Conservation (phyloP, 2,329 filamentous ascomycete species). For the Nemania sp. region DNA sequence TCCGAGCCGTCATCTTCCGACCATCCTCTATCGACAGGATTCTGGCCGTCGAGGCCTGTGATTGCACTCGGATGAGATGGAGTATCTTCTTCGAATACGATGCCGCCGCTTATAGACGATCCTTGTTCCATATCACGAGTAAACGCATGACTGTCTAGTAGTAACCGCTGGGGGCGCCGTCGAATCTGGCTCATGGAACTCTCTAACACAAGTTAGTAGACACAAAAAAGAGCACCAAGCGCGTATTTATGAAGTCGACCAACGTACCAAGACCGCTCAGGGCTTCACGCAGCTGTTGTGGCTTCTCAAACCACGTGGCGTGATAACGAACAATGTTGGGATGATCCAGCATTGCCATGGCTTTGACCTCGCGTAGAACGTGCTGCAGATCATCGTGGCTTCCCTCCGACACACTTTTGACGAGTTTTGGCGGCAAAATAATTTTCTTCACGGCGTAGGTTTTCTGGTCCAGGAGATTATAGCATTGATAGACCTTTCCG, state of each 20-base stretch:
- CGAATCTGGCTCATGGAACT: slow-evolving; percentile 4
- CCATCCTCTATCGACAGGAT: slow-evolving; percentile 27
- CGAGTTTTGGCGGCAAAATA: slow-evolving; percentile 35
- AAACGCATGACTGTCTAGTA: slow-evolving; percentile 33
- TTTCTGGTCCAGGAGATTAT: slow-evolving; percentile 37
- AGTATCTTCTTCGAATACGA: slow-evolving; percentile 34
- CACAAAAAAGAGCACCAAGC: not conserved
- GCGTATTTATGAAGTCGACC: not conserved
- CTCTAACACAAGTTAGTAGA: slow-evolving; percentile 6
- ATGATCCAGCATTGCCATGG: slow-evolving; percentile 40
- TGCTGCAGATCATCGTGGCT: slow-evolving; percentile 38
- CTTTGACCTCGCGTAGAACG: slow-evolving; percentile 40
- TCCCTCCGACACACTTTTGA: slow-evolving; percentile 37
- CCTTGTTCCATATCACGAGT: slow-evolving; percentile 10
- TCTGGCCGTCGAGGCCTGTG: not conserved
- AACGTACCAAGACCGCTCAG: slow-evolving; percentile 17
- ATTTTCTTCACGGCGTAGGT: slow-evolving; percentile 43
- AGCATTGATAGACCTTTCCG: slow-evolving; percentile 41
- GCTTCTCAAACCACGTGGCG: slow-evolving; percentile 41
- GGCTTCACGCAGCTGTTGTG: slow-evolving; percentile 25
- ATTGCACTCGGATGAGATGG: slow-evolving; percentile 11
- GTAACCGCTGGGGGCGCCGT: slow-evolving; percentile 25
- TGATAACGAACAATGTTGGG: slow-evolving; percentile 43
- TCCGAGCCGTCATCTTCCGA: slow-evolving; percentile 45
- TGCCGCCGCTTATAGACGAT: slow-evolving; percentile 20